Conservation (phyloP, 78 protist genomes). For the Dictyostelium purpureum region DNA sequence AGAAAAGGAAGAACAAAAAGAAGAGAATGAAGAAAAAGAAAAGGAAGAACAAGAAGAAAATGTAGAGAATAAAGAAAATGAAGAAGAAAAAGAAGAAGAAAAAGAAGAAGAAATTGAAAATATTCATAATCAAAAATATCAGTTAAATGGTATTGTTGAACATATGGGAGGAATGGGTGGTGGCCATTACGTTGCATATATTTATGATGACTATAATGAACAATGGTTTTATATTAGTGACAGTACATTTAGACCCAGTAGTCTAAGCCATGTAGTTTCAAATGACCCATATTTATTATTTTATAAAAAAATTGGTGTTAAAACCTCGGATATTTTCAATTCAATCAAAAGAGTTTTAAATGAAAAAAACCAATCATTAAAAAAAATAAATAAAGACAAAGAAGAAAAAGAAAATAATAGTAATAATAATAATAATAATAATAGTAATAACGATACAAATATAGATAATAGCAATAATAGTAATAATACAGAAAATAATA, state of each 20-base stretch:
- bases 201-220: conserved; percentile 35
- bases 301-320: conserved; percentile 21
- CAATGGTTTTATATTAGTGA: conserved; percentile 67
- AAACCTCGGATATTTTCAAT: background rate
- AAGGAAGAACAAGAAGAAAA: background rate
- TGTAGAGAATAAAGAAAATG: background rate
- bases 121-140: background rate
- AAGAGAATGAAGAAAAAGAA: background rate
- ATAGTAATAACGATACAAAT: too few relatives aligned
- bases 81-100: background rate
- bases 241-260: background rate
- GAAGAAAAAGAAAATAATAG: background rate
- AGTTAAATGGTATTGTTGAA: conserved; percentile 63
- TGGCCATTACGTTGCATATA: conserved; percentile 69
- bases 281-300: conserved; percentile 49
- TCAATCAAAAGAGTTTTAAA: background rate
- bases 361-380: too few relatives aligned
- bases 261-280: background rate
- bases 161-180: conserved; percentile 77
- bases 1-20: background rate
- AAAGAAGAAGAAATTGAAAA: background rate
- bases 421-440: too few relatives aligned
- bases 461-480: background rate
- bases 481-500: background rate
- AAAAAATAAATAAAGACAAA: background rate